Conservation (phyloP, 768 basidiomycete species). For the button mushroom (Agaricus bisporus) region DNA sequence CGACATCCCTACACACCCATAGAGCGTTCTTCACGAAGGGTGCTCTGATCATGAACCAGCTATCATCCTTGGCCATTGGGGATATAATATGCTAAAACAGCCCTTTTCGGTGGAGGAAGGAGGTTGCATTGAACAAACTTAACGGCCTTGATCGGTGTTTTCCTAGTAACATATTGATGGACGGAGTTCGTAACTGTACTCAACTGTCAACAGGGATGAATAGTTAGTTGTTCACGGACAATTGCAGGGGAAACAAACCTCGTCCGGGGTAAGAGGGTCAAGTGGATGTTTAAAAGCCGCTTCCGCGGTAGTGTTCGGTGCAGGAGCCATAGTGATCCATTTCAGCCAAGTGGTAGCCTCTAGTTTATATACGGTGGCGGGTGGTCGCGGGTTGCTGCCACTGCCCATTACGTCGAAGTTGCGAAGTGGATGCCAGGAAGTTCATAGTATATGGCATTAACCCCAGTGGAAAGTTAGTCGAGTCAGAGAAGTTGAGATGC, state of each 20-base stretch:
- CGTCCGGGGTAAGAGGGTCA: conserved; percentile 59
- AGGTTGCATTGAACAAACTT: conserved; percentile 68
- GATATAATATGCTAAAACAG: conserved; percentile 68
- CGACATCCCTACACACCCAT: conserved; percentile 77
- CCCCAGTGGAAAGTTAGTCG: too few relatives aligned
- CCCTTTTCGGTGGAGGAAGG: conserved; percentile 68
- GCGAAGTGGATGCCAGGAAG: too few relatives aligned
- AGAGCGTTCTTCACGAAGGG: conserved; percentile 66
- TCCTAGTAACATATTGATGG: conserved; percentile 43
- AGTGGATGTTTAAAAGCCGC: conserved; percentile 51
- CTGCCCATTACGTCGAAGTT: too few relatives aligned
- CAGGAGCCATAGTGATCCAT: neutral
- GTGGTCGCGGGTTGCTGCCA: too few relatives aligned
- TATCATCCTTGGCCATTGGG: conserved; percentile 58
- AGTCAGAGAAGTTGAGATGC: too few relatives aligned
- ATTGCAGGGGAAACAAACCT: conserved; percentile 34
- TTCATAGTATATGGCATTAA: too few relatives aligned
- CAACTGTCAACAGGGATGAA: conserved; percentile 38
- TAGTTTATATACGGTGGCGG: too few relatives aligned
- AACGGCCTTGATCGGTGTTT: conserved; percentile 59
- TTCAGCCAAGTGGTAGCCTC: too few relatives aligned
- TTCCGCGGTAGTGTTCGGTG: too few relatives aligned
- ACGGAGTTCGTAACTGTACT: conserved; percentile 54
- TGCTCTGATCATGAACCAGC: conserved; percentile 68
- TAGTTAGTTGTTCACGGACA: neutral